phyloP scores from a whole-genome alignment of 495 filamentous ascomycete genomes.

The Neurospora tetrasperma region DNA sequence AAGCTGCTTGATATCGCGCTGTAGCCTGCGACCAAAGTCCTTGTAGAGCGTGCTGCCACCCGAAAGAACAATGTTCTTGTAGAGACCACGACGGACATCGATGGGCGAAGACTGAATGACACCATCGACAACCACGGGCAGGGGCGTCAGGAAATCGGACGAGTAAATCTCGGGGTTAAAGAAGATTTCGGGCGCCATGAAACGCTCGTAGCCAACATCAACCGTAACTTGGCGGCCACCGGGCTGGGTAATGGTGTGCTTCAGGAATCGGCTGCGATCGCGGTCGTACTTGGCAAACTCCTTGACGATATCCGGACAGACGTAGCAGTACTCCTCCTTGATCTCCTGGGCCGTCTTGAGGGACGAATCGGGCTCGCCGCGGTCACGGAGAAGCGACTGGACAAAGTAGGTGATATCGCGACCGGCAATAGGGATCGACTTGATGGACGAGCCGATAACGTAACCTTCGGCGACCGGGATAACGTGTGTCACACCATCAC shows the following conservation, averaged over 20 bases:
- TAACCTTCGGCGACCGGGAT: constrained; percentile 98
- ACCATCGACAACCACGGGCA: constrained; percentile 86
- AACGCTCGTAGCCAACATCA: constrained; percentile 95
- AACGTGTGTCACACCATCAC: constrained; percentile 96
- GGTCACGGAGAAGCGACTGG: constrained; percentile 88
- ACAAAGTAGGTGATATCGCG: constrained; percentile 98
- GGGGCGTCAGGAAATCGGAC: constrained; percentile 91
- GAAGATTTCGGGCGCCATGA: constrained; percentile 97
- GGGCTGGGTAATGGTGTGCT: constrained; percentile 78
- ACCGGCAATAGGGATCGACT: constrained; percentile 94
- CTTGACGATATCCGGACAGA: constrained; percentile 96
- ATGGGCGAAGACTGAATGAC: constrained; percentile 97
- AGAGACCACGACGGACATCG: constrained; percentile 89
- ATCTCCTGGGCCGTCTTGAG: constrained; percentile 95
- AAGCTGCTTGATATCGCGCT: constrained; percentile 90
- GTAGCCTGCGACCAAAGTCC: constrained; percentile 89
- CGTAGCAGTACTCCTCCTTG: constrained; percentile 97
- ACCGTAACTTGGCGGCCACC: constrained; percentile 75
- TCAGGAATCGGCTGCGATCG: constrained; percentile 80
- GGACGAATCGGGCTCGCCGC: constrained; percentile 91
- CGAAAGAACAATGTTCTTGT: constrained; percentile 99
- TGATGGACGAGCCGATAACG: constrained; percentile 97
- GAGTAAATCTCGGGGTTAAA: constrained; percentile 99
- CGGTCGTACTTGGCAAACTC: constrained; percentile 88
- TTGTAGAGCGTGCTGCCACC: constrained; percentile 96